Conservation (phyloP, 768 basidiomycete species). For the Lactarius vividus region DNA sequence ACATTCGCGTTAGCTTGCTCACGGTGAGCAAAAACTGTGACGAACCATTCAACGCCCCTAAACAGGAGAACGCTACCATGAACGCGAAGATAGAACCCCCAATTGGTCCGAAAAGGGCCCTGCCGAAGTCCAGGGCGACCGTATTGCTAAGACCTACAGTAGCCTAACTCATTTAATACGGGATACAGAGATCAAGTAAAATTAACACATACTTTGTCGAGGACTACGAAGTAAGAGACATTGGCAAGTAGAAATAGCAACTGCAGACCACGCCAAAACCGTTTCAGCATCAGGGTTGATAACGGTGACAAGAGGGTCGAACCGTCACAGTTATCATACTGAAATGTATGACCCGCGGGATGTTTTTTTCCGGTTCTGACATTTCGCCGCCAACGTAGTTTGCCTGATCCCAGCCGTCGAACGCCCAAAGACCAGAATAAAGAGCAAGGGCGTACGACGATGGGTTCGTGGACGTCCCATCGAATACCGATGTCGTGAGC, state of each 20-base stretch:
- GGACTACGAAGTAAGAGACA: constrained; percentile 86
- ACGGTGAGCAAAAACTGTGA: constrained; percentile 17
- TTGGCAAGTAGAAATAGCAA: constrained; percentile 79
- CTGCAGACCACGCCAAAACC: constrained; percentile 38
- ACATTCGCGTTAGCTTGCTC: constrained; percentile 22
- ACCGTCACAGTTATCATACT: constrained; percentile 85
- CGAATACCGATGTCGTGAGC: constrained; percentile 65
- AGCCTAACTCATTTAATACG: constrained; percentile 35
- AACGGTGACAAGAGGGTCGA: constrained; percentile 34
- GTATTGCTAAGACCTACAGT: constrained; percentile 80
- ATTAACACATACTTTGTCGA: constrained; percentile 61
- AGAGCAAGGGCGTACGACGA: constrained; percentile 89
- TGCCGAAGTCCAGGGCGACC: constrained; percentile 90
- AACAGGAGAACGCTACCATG: constrained; percentile 92
- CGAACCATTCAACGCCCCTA: constrained; percentile 88
- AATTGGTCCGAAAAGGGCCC: constrained; percentile 77
- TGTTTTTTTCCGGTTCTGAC: constrained; percentile 74
- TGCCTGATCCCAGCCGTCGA: constrained; percentile 94
- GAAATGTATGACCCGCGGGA: constrained; percentile 85
- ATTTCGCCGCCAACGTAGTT: constrained; percentile 93
- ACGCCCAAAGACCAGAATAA: constrained; percentile 94
- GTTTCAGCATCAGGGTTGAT: constrained; percentile 14
- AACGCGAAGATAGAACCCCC: constrained; percentile 86
- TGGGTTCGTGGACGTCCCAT: constrained; percentile 70
- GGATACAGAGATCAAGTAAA: background rate